Base-by-base conservation (phyloP, 2,329 filamentous ascomycete genomes). In the Emergomyces pasteurianus region DNA sequence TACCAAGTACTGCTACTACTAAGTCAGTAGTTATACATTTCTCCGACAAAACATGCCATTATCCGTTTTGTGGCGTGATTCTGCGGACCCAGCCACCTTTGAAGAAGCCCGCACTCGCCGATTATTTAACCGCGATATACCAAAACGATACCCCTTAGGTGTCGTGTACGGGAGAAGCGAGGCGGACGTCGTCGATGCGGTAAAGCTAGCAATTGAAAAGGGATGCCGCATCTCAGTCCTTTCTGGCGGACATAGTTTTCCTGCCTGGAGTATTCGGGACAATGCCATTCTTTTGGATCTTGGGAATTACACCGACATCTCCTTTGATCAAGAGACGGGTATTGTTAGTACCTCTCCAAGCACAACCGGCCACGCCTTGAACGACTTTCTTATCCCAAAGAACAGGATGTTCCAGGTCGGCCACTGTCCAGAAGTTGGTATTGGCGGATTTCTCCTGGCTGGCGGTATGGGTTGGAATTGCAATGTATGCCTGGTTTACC, bases 401-500 rank as follows among this genome's bases (percentile, higher is more conserved):
- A 26, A 34, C 16, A 36, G 54, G 31, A 57, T 38, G 23, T 26
- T 57, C 16, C 36, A 31, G 16, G 40, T 57, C 8, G 54, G 54
- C 18, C 54, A 57, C 36, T 57, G 54, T n/a, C 54, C 54, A 18
- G 54, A 38, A 31, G 54, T 34, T 16, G 54, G 36, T 26, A 34
- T 57, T n/a, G 54, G 54, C 3, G 54, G 54, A 18, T 57, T 57
- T 38, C 54, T 57, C 18, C 54, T 57, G 8, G 54, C 36, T 21
- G 54, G 54, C 12, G 54, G 54, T 9, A 43, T 57, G 54, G 54
- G 54, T 16, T 57, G 54, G 54, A 57, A 57, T 57, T 57, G 36
- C 40, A 57, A 57, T 16, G 54, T 57, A 57, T 57, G 54, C 31
- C 21, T 36, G 34, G 23, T 42, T 26, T 36, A 34, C 34, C 18